Conservation (phyloP, 2,329 filamentous ascomycete genomes). For the Fusarium nanum region DNA sequence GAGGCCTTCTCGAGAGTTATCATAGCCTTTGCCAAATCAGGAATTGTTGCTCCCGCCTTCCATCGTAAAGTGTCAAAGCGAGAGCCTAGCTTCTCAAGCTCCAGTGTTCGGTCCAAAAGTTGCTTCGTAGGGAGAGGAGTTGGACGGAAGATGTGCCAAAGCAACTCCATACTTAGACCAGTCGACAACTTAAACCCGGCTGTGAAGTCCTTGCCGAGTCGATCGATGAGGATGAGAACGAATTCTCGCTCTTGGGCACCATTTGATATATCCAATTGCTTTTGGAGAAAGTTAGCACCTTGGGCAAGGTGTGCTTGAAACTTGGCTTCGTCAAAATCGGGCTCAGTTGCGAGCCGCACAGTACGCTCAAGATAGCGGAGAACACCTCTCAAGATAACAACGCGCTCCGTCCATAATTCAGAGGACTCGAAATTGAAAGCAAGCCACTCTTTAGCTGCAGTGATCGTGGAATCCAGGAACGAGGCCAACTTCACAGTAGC, state of each 20-base stretch:
- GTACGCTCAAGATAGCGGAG: slow-evolving; percentile 68
- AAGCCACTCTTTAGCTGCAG: slow-evolving; percentile 58
- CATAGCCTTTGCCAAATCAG: slow-evolving; percentile 65
- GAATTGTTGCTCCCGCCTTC: slow-evolving; percentile 64
- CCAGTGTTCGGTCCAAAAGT: slow-evolving; percentile 59
- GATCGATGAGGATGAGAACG: slow-evolving; percentile 54
- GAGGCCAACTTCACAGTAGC: slow-evolving; percentile 66
- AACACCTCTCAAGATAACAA: slow-evolving; percentile 52
- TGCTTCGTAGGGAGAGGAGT: slow-evolving; percentile 61
- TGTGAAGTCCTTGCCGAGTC: slow-evolving; percentile 69
- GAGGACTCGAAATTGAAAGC: slow-evolving; percentile 45
- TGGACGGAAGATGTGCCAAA: slow-evolving; percentile 81
- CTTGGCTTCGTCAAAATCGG: slow-evolving; percentile 68
- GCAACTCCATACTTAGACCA: slow-evolving; percentile 80
- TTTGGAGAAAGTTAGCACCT: slow-evolving; percentile 58
- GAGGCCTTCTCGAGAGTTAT: slow-evolving; percentile 67
- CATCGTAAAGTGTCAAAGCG: slow-evolving; percentile 72
- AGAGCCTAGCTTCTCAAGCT: slow-evolving; percentile 66
- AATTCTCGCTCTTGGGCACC: slow-evolving; percentile 52
- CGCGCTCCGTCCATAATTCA: slow-evolving; percentile 51
- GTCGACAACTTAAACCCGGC: slow-evolving; percentile 78
- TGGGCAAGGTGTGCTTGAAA: slow-evolving; percentile 73
- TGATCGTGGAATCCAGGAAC: slow-evolving; percentile 62
- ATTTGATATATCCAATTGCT: slow-evolving; percentile 43
- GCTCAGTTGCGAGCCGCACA: slow-evolving; percentile 57